Evolutionary conservation across 768 basidiomycete species (phyloP), one percentile per base, ranked within the genome.

Genomic region (Amanita pallidorosea): DNA sequence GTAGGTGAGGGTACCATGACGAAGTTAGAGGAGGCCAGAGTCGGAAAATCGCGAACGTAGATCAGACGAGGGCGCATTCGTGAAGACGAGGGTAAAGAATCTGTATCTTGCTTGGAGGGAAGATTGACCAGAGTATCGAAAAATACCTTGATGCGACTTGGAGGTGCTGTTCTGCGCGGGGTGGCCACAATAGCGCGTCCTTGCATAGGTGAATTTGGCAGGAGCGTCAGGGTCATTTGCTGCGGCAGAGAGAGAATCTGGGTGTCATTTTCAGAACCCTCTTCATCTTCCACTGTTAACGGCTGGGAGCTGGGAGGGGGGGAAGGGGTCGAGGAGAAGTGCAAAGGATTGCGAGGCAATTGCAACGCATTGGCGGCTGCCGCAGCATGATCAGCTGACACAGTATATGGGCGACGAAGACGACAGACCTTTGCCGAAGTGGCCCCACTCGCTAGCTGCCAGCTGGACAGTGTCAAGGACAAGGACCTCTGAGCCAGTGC

Each of bases 391-490:
- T 33, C 17, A 31, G n/a, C 42, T 27, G 36, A 45, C 2, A 6
- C 45, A 31, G 25, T 33, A 38, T 41, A 45, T 20, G 42, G 53
- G 23, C 11, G 47, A 29, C 33, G 8, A 46, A 36, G 56, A 52
- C 12, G 4, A 58, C 57, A 45, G 47, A 84, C 87, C 86, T 74
- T 82, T 77, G 23, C 92, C 91, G 63, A 90, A 90, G 17, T 75
- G 71, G 2, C 92, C 92, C 72, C 82, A 86, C 63, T 89, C 84
- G n/a, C 91, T 89, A 3, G 90, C 83, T 31, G 87, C 90, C 17
- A 95, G 70, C 53, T 93, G 87, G 7, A 84, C 80, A 3, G 85
- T 71, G 67, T 97, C 93, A 45, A 97, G 61, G 12, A 92, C 78
- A 7, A 94, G 72, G 9, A 96, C 82, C 55, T 96, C 94, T 17